Base-by-base conservation (phyloP, 2,329 filamentous ascomycete genomes). In the Phyllachora maydis region DNA sequence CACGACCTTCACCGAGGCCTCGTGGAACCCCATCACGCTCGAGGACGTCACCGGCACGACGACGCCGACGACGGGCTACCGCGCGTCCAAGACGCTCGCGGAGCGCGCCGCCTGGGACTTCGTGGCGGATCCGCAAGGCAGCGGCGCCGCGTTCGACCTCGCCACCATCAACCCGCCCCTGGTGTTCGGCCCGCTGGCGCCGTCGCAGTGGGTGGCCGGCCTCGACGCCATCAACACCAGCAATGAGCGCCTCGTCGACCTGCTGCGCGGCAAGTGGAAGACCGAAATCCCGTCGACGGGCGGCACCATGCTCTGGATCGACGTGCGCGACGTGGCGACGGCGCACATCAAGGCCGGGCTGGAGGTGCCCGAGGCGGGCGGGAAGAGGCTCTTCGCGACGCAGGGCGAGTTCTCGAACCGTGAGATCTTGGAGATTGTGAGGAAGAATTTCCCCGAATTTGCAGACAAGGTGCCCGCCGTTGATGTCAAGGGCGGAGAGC, bases 91-190 rank as follows among this genome's bases (percentile, higher is more conserved):
- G 47, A 58, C 49, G 22, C 46, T 57, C 3, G 60, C 61, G 21
- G 61, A 66, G 46, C 45, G 44, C 26, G 51, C 59, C 0, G 56
- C 56, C 0, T 65, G 60, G 60, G 52, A 59, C 18, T 64, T 61
- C 32, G 47, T 63, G 14, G 36, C 34, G 9, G 30, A 38, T 6
- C n/a, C n/a, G n/a, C 19, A 26, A 2, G 17, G 8, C 4, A 42
- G 52, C 30, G 46, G 47, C 25, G 53, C 56, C 14, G 35, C 32
- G 14, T 65, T 64, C 29, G 53, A 59, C 32, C 35, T 65, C 5
- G 57, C 50, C 3, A 64, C 61, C 4, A 40, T 68, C 33, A 57
- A 56, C 36, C 63, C 63, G 21, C 59, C 61, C 8, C 41, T 64
- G 23, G 61, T 67, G 7, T 53, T 58, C 28, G 62, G 62, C 1